phyloP scores from a whole-genome alignment of 1,284 basidiomycete species.

The Trametes pubescens region DNA sequence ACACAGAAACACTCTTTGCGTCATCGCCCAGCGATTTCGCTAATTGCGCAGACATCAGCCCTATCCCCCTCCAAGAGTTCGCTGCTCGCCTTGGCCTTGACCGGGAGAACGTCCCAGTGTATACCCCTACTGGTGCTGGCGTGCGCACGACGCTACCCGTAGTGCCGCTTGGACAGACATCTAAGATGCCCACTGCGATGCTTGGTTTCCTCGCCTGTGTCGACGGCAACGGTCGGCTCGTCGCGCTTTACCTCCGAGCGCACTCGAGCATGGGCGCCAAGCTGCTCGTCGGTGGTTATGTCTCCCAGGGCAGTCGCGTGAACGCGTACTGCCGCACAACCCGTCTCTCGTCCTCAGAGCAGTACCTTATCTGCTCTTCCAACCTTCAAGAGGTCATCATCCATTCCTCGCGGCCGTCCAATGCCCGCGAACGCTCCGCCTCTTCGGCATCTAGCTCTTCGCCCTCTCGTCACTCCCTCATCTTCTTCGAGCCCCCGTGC shows the following conservation, averaged over 20 bases:
- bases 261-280: slow-evolving; percentile 11
- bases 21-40: slow-evolving; percentile 25
- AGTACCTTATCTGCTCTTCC: neutral
- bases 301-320: slow-evolving; percentile 22
- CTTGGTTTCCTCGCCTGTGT: slow-evolving; percentile 26
- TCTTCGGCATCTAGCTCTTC: neutral
- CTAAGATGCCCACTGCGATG: slow-evolving; percentile 1
- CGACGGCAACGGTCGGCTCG: slow-evolving; percentile 18
- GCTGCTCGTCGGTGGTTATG: slow-evolving; percentile 25
- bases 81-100: slow-evolving; percentile 4
- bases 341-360: slow-evolving; percentile 7
- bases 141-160: slow-evolving; percentile 25
- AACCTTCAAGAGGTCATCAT: slow-evolving; percentile 16
- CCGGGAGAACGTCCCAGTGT: slow-evolving; percentile 22
- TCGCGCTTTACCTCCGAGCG: slow-evolving; percentile 24
- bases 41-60: slow-evolving; percentile 19
- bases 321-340: slow-evolving; percentile 27
- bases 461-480: slow-evolving; percentile 11
- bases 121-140: slow-evolving; percentile 21
- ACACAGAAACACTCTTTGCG: slow-evolving; percentile 26
- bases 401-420: slow-evolving; percentile 15
- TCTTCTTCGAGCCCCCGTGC: slow-evolving; percentile 32
- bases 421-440: slow-evolving; percentile 3
- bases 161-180: slow-evolving; percentile 9
- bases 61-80: slow-evolving; percentile 16